Evolutionary conservation across 306 rosid genomes (phyloP), one percentile per base, ranked within the genome.

Genomic region (Pyrus pyrifolia): DNA sequence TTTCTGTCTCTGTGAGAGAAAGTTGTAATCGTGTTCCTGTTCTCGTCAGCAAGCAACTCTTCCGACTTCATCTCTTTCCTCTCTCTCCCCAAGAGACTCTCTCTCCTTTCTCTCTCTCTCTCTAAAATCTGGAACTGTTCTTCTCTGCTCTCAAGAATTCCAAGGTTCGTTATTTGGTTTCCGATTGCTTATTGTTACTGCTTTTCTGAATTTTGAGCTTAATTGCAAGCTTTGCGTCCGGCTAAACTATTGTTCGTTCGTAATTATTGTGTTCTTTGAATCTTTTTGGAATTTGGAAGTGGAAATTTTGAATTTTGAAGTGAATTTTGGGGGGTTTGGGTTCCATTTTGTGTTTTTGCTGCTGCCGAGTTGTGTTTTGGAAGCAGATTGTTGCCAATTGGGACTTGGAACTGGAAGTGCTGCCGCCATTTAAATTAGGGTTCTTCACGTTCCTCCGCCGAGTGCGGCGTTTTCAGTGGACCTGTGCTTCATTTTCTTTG

Each of bases 101-200:
- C 66, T 72, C 66, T 76, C 44, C 59, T 68, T 46, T 15, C 51
- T 70, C 75, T 52, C 60, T 72, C 60, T 69, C 64, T 21, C 23
- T 63, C 33, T 33, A 61, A 8, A 31, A 22, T 74, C 49, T 4
- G 25, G 9, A 52, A 5, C 23, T 40, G 27, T 52, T 30, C 55
- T 44, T 74, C 75, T 44, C 49, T 72, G 29, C 57, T 65, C 68
- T 57, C 78, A 44, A 42, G 67, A 65, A 73, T 84, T 80, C 79
- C 63, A 84, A 31, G 90, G 88, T 89, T 76, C 75, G 78, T 80
- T 84, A 67, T 76, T 76, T 74, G 25, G 23, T 14, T 55, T 74
- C 42, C 57, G 44, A 62, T 53, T 74, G 35, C 19, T 75, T 71
- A 0, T 13, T 67, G 67, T 67, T 64, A 40, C 4, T 58, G 78